A percentile compares a stretch with the other conserved stretches of the same genome.
Conservation (phyloP, 1,284 basidiomycete genomes). For the Leccinum fallax region DNA sequence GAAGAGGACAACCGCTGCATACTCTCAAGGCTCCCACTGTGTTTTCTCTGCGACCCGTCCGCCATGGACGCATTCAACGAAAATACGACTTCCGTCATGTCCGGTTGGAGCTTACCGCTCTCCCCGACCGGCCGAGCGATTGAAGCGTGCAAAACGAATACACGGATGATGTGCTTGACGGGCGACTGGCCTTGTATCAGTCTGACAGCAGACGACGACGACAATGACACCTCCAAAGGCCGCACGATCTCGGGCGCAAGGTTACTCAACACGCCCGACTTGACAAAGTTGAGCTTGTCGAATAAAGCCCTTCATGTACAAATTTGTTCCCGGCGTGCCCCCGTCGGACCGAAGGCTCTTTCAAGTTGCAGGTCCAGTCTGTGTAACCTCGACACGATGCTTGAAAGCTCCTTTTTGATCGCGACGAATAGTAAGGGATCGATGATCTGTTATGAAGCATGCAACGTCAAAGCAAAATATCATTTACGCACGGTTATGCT, state of each 20-base stretch:
- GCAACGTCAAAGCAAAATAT: not conserved
- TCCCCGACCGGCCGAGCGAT: slow-evolving; percentile 88
- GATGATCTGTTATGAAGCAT: slow-evolving; percentile 48
- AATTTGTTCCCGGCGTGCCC: slow-evolving; percentile 70
- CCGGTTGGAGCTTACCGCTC: slow-evolving; percentile 32
- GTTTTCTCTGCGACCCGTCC: slow-evolving; percentile 57
- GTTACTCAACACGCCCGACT: slow-evolving; percentile 71
- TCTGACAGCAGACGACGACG: slow-evolving; percentile 3
- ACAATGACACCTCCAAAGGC: slow-evolving; percentile 56
- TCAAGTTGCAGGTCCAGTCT: slow-evolving; percentile 68
- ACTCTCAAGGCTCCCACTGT: slow-evolving; percentile 60
- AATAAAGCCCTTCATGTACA: slow-evolving; percentile 88
- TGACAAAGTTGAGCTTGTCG: slow-evolving; percentile 83
- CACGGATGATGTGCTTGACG: slow-evolving; percentile 75
- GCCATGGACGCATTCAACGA: slow-evolving; percentile 78
- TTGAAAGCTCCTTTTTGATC: slow-evolving; percentile 77
- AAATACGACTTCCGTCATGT: slow-evolving; percentile 55
- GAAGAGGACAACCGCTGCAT: slow-evolving; percentile 61
- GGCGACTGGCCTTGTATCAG: slow-evolving; percentile 52
- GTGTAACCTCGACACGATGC: slow-evolving; percentile 81
- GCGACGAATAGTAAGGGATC: slow-evolving; percentile 73
- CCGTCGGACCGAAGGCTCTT: slow-evolving; percentile 64
- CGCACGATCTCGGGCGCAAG: slow-evolving; percentile 73
- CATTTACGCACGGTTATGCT: slow-evolving; percentile 56
- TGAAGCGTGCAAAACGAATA: slow-evolving; percentile 88